These are phyloP conservation scores for Wickerhamomyces sp. DNA, from an alignment of 1,139 yeast species.

Conservation along the genomic window DNA sequence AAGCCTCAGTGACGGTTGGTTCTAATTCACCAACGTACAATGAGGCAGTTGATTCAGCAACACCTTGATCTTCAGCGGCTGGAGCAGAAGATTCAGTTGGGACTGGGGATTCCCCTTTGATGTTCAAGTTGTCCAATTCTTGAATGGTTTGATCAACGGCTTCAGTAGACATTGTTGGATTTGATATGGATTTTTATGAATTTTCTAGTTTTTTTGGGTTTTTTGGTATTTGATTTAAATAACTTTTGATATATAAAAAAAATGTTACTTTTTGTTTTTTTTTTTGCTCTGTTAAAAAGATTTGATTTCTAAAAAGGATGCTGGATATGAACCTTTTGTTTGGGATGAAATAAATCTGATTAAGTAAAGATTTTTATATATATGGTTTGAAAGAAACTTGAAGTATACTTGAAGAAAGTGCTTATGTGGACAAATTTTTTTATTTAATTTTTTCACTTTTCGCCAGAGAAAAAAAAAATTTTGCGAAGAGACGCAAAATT, in stretches of 20 bases:
- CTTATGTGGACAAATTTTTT: background rate
- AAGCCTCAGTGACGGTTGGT: slow-evolving; percentile 89
- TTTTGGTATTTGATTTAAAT: slow-evolving; percentile 14
- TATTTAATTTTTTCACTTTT: background rate
- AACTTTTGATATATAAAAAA: slow-evolving; percentile 3
- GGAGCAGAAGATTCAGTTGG: slow-evolving; percentile 12
- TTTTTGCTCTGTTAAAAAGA: slow-evolving; percentile 2
- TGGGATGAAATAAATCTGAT: background rate
- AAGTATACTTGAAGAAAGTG: background rate
- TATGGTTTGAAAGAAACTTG: slow-evolving; percentile 1
- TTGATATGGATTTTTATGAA: slow-evolving; percentile 11
- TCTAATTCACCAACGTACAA: slow-evolving; percentile 97
- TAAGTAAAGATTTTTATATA: background rate
- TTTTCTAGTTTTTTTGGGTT: slow-evolving; percentile 24
- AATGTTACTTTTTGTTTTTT: slow-evolving; percentile 2
- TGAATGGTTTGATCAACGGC: slow-evolving; percentile 30
- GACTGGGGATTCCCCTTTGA: slow-evolving; percentile 26
- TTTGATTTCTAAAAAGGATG: background rate
- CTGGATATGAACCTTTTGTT: background rate
- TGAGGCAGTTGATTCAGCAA: slow-evolving; percentile 63
- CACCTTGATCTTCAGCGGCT: slow-evolving; percentile 25
- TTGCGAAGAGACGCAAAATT: slow-evolving; percentile 1
- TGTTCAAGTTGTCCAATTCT: slow-evolving; percentile 33
- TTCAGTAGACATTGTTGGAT: slow-evolving; percentile 33
- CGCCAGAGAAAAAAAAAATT: background rate